Evolutionary conservation across 345 rosid species (phyloP).

Genomic region (Eucalyptus curtisii): DNA sequence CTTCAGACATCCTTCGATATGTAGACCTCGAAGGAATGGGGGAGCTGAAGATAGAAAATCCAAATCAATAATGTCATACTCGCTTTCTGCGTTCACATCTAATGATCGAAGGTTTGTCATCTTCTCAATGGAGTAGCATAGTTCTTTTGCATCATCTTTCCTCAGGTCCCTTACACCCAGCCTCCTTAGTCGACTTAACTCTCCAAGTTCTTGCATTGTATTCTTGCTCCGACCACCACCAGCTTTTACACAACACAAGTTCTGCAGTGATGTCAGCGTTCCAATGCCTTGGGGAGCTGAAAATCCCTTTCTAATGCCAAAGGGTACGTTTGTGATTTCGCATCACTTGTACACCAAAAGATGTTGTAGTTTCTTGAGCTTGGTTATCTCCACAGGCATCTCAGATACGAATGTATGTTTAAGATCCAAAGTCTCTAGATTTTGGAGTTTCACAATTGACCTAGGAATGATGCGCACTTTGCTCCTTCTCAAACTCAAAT

Average conservation of each 20-base stretch:
- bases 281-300: background rate
- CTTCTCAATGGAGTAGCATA: background rate
- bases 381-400: background rate
- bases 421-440: background rate
- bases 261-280: background rate
- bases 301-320: background rate
- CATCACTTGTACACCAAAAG: accelerated
- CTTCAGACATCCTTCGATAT: background rate
- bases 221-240: background rate
- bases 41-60: background rate
- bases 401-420: background rate
- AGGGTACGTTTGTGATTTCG: accelerated
- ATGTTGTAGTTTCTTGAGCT: background rate
- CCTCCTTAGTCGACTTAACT: background rate
- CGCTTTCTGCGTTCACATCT: accelerated
- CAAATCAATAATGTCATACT: background rate
- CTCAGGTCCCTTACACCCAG: background rate
- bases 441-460: background rate
- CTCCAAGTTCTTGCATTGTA: background rate
- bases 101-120: background rate
- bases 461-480: accelerated
- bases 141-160: background rate
- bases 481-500: background rate
- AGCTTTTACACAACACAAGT: background rate
- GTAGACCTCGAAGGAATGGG: background rate